Conservation (phyloP, 2,329 filamentous ascomycete species). For the Paecilomyces sp. region DNA sequence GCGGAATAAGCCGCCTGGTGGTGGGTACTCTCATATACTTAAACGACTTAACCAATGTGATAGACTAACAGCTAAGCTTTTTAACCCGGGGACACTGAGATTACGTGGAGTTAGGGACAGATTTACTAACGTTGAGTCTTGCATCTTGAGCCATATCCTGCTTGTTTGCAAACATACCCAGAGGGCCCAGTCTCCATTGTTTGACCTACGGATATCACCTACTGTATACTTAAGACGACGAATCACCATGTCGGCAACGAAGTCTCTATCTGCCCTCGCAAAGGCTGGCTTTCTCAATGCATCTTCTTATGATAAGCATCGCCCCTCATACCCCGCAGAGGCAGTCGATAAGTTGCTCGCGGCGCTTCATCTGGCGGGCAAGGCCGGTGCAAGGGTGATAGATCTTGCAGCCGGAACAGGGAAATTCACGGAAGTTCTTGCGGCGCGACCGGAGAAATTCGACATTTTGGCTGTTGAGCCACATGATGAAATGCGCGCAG, state of each 20-base stretch:
- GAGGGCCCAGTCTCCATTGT: too few species aligned
- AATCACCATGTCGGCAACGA: not conserved
- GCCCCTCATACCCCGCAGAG: constrained; percentile 58
- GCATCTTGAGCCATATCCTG: too few species aligned
- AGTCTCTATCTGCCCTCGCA: constrained; percentile 14
- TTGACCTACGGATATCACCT: not conserved
- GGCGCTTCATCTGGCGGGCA: constrained; percentile 45
- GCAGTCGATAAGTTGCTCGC: constrained; percentile 54
- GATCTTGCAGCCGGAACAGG: constrained; percentile 65
- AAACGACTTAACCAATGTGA: too few species aligned
- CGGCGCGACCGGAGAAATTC: constrained; percentile 52
- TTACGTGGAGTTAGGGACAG: too few species aligned
- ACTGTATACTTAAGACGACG: not conserved
- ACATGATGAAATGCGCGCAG: constrained; percentile 57
- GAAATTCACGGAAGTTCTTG: constrained; percentile 61
- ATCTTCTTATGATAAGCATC: constrained; percentile 57
- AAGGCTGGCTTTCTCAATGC: constrained; percentile 57
- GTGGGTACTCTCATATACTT: too few species aligned
- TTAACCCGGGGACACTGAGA: too few species aligned
- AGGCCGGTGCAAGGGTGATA: constrained; percentile 45
- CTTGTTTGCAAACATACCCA: too few species aligned
- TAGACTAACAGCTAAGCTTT: too few species aligned
- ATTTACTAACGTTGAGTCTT: too few species aligned
- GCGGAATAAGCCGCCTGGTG: too few species aligned
- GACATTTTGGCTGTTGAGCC: constrained; percentile 58